phyloP scores from a whole-genome alignment of 345 rosid genomes.

The Eutrema yunnanense region DNA sequence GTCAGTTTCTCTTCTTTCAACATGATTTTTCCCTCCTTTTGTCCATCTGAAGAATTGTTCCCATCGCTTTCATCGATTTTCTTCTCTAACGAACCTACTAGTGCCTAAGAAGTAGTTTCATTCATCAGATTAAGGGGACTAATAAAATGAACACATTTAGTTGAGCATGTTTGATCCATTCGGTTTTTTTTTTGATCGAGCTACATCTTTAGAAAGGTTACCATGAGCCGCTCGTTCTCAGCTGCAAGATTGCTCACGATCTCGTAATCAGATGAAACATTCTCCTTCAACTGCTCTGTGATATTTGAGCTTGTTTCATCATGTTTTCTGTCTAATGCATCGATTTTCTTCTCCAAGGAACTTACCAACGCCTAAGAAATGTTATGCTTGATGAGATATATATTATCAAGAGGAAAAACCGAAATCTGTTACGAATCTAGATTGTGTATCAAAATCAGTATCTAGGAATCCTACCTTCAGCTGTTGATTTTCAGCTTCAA shows the following conservation, averaged over 20 bases:
- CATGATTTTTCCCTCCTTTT: neutral
- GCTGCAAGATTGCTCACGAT: constrained; percentile 53
- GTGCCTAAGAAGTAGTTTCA: constrained; percentile 39
- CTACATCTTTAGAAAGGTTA: constrained; percentile 17
- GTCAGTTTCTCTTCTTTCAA: constrained; percentile 9
- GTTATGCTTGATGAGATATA: constrained; percentile 9
- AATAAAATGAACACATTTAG: neutral
- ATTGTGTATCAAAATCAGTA: constrained; percentile 5
- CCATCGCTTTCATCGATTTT: constrained; percentile 66
- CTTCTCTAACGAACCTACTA: constrained; percentile 63
- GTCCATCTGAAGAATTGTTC: constrained; percentile 30
- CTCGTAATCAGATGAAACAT: constrained; percentile 43
- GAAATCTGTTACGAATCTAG: neutral
- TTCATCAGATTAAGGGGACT: constrained; percentile 4
- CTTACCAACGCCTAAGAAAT: constrained; percentile 52
- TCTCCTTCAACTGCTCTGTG: constrained; percentile 61
- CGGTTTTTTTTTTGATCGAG: neutral
- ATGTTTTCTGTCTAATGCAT: constrained; percentile 76
- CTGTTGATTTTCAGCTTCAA: constrained; percentile 72
- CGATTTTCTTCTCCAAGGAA: constrained; percentile 70
- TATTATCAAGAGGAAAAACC: constrained; percentile 1
- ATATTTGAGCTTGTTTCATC: constrained; percentile 66
- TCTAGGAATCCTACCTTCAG: constrained; percentile 52
- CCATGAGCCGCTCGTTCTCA: constrained; percentile 91
- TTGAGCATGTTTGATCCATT: neutral